Evolutionary conservation across 192 early-diverging fungal species (phyloP), one percentile per base, ranked within the genome.

Genomic region (Backusella macrospora): DNA sequence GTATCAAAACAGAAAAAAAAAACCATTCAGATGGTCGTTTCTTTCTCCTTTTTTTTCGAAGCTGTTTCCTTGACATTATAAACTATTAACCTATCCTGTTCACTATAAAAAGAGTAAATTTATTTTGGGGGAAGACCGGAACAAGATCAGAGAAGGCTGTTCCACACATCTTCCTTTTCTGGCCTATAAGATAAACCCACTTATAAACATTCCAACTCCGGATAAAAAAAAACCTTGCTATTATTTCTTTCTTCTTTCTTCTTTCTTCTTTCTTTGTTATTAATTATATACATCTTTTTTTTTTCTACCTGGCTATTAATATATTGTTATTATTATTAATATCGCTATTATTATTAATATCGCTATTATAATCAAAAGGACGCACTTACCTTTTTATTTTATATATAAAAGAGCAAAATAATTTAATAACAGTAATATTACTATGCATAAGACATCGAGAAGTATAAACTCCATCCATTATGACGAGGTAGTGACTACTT

Each of bases 401-500:
- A 34, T 34, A 34, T 34, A 34, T 34, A 34, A 34, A 2, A 34
- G 29, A 34, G 2, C 29, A 34, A 34, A 2, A 34, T 34, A 34
- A 34, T 34, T 34, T 34, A 34, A 18, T 52, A 52, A n/a, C n/a
- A 52, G 21, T 52, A 52, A 52, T 8, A 18, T 21, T 16, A 48
- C 3, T 18, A 66, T 66, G 65, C 38, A 66, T 66, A 66, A 40
- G 12, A 6, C 65, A 42, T 9, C 65, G 40, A n/a, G 10, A 39
- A 66, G 65, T 42, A 43, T 66, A 43, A 66, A 18, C 21, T 18
- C 14, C 52, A 59, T 18, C 52, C 21, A 59, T 26, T 49, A 71
- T 39, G 70, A 71, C 49, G 70, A 71, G 52, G 70, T 71, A 55
- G 21, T 14, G n/a, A 70, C 18, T 48, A 4, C 13, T 16, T 16